Evolutionary conservation across 73 alveolate species (phyloP).

Genomic region (Paramecium octaurelia): DNA sequence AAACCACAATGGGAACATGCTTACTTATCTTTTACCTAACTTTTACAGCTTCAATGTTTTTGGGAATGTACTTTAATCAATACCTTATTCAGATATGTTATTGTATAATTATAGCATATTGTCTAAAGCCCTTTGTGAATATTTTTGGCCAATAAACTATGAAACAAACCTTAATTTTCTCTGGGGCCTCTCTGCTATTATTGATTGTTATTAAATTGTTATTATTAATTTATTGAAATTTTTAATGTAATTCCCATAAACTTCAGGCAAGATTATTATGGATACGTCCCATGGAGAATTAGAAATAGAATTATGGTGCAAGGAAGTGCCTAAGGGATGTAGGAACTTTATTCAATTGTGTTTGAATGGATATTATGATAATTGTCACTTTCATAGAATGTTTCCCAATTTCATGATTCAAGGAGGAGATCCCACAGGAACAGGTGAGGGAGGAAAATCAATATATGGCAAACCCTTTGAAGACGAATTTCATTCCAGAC

Average conservation of each 20-base stretch:
- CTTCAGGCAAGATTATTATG: constrained; percentile 62
- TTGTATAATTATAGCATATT: not conserved
- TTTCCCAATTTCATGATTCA: constrained; percentile 88
- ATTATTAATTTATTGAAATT: not conserved
- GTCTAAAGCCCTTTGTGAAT: not conserved
- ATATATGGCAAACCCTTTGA: constrained; percentile 81
- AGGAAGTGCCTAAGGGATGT: constrained; percentile 93
- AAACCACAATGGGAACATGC: not conserved
- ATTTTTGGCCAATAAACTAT: not conserved
- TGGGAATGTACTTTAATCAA: not conserved
- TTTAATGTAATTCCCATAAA: constrained; percentile 55
- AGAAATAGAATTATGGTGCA: constrained; percentile 88
- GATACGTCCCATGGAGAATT: constrained; percentile 72
- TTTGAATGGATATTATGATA: constrained; percentile 90
- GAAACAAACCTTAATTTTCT: not conserved
- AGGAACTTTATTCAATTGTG: constrained; percentile 90
- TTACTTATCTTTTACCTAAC: not conserved
- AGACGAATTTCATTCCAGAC: constrained; percentile 92
- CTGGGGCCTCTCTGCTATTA: not conserved
- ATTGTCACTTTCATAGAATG: constrained; percentile 86
- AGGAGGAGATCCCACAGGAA: constrained; percentile 93
- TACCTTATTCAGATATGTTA: not conserved
- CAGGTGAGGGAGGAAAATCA: constrained; percentile 92
- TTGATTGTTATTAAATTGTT: not conserved
- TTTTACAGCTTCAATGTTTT: not conserved